Evolutionary conservation across 305 asterid species (phyloP).

Genomic region (Lippia alba): DNA sequence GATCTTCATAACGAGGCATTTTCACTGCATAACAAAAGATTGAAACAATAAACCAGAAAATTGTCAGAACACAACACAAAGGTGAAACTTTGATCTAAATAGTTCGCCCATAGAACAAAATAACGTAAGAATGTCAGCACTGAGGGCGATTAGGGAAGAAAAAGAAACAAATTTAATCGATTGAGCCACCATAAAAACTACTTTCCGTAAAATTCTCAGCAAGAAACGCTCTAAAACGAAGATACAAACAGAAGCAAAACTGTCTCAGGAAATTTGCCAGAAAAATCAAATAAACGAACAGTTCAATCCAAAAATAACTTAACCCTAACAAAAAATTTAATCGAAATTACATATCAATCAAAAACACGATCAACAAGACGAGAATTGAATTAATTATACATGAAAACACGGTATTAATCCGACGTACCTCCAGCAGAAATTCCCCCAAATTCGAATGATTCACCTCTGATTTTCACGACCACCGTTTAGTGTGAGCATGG

Average conservation of each 20-base stretch:
- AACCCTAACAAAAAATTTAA: neutral
- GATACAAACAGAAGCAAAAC: neutral
- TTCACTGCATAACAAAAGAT: slow-evolving; percentile 34
- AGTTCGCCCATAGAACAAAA: neutral
- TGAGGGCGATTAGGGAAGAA: neutral
- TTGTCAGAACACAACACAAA: neutral
- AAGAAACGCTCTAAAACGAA: slow-evolving; percentile 13
- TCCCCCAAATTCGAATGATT: slow-evolving; percentile 1
- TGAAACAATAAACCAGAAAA: neutral
- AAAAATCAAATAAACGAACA: neutral
- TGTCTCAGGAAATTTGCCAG: neutral
- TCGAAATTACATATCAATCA: neutral
- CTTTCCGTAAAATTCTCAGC: neutral
- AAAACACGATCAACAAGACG: neutral
- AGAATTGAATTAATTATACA: neutral
- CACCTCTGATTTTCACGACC: slow-evolving; percentile 20
- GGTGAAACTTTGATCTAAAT: neutral
- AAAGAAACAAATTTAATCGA: neutral
- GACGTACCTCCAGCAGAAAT: slow-evolving; percentile 18
- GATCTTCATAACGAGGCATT: slow-evolving; percentile 80
- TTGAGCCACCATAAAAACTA: neutral
- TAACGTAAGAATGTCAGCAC: neutral
- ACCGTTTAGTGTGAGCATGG: neutral
- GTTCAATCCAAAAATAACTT: neutral
- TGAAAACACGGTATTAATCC: neutral